Base-by-base conservation (phyloP, 345 rosid species). In the Citrus medica region DNA sequence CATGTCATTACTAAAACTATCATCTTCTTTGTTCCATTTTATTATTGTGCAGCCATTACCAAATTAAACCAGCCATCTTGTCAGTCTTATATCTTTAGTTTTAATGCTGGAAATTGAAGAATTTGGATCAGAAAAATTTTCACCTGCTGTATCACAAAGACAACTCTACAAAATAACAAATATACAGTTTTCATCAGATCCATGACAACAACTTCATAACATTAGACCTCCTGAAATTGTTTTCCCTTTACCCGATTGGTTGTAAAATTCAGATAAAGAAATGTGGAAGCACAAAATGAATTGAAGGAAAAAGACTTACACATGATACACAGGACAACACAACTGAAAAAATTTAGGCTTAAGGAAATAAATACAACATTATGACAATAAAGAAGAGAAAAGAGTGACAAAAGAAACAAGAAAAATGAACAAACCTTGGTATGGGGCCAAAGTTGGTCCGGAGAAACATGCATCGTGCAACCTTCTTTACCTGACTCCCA, bases 391-490 rank as follows among this genome's bases (percentile, higher is more conserved):
- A 73, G 10, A 73, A 35, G 35, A 35, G 35, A 60, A 66, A 21
- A 68, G 30, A 46, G 32, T 46, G 8, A 22, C 6, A 38, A 14
- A 75, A 69, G 38, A 75, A 63, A 64, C 35, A 53, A 67, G 40
- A 67, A 69, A 53, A 71, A 80, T 40, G 74, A 60, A 24, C 83
- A 74, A 72, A 89, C 99, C 96, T 94, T 94, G 6, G 99, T 97
- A 81, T 97, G 99, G 28, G 98, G 99, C 99, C 99, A 97, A 76
- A 89, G 95, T 85, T 94, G 98, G 75, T 97, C 98, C 12, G 99
- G 99, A 77, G 98, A 93, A 85, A 97, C 99, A 84, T 93, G 99
- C 98, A 94, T 93, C 55, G 99, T 97, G 87, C 99, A 97, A 80
- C 97, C 98, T 80, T 97, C 96, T 86, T 89, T 97, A 82, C 93